Evolutionary conservation across 73 alveolate species (phyloP).

Genomic region (Tetrahymena borealis): DNA sequence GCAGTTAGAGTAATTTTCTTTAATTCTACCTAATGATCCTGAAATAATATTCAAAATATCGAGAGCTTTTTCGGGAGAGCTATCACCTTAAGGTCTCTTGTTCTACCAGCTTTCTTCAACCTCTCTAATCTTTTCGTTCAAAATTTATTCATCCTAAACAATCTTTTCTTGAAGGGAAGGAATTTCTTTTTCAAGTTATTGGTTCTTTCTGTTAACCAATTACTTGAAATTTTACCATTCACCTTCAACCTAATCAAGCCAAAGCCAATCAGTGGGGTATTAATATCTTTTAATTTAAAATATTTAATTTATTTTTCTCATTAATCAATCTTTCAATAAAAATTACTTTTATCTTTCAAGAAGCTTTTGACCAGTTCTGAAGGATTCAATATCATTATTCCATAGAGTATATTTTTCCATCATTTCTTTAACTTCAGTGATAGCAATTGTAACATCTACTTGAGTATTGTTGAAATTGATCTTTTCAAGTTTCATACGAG

Average conservation of each 20-base stretch:
- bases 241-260: conserved; percentile 66
- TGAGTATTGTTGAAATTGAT: conserved; percentile 67
- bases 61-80: conserved; percentile 80
- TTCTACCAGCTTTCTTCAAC: conserved; percentile 93
- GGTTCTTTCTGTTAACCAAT: conserved; percentile 68
- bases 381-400: conserved; percentile 74
- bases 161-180: conserved; percentile 74
- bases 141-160: conserved; percentile 75
- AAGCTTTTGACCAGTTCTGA: conserved; percentile 52
- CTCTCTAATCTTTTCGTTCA: conserved; percentile 87
- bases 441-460: conserved; percentile 84
- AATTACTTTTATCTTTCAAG: conserved; percentile 42
- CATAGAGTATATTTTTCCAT: conserved; percentile 56
- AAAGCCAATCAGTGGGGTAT: conserved; percentile 35
- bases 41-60: conserved; percentile 41
- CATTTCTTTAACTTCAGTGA: conserved; percentile 92
- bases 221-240: conserved; percentile 69
- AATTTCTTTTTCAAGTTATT: conserved; percentile 83
- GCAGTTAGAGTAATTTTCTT: conserved; percentile 87
- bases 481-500: conserved; percentile 74
- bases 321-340: background rate
- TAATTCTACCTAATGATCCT: background rate
- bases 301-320: background rate
- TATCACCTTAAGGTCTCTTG: conserved; percentile 81
- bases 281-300: background rate